Percentiles rank a stretch among this genome's conserved stretches.
Evolutionary conservation across 257 asterid genomes (phyloP).

Genomic region (Jacaranda mimosifolia): DNA sequence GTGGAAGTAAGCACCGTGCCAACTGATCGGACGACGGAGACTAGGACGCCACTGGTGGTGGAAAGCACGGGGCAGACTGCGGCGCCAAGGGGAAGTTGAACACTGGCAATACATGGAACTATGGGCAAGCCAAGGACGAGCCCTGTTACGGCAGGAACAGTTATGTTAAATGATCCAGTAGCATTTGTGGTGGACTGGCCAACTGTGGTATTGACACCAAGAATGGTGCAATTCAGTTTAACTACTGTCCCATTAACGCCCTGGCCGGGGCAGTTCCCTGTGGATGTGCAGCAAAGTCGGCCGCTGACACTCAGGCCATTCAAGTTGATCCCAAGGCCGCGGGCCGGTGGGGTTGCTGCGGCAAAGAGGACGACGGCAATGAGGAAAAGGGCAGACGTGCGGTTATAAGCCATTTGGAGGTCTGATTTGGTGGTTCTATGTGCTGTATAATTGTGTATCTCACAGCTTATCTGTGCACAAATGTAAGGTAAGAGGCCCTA

Average conservation of each 20-base stretch:
- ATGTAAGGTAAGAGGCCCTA: not conserved
- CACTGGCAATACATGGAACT: not conserved
- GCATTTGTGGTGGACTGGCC: not conserved
- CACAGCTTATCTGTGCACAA: not conserved
- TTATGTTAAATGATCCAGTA: not conserved
- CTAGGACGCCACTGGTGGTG: not conserved
- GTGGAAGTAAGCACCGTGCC: not conserved
- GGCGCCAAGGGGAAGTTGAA: not conserved
- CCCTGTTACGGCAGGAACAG: not conserved
- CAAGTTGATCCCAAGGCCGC: not conserved
- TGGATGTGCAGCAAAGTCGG: not conserved
- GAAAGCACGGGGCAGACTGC: not conserved
- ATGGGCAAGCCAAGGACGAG: not conserved
- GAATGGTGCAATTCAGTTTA: not conserved
- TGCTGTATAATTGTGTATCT: not conserved
- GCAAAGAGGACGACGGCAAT: slow-evolving; percentile 4
- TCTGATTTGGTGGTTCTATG: not conserved
- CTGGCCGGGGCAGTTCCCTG: slow-evolving; percentile 1
- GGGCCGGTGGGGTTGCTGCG: not conserved
- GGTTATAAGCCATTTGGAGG: slow-evolving; percentile 11
- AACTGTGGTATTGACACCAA: not conserved
- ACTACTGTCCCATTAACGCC: not conserved
- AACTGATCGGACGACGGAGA: not conserved
- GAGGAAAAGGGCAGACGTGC: not conserved
- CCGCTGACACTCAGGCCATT: not conserved